A percentile compares a stretch with the other conserved stretches of the same genome.
Conservation (phyloP, 1,284 basidiomycete species). For the Peniophora sp. region DNA sequence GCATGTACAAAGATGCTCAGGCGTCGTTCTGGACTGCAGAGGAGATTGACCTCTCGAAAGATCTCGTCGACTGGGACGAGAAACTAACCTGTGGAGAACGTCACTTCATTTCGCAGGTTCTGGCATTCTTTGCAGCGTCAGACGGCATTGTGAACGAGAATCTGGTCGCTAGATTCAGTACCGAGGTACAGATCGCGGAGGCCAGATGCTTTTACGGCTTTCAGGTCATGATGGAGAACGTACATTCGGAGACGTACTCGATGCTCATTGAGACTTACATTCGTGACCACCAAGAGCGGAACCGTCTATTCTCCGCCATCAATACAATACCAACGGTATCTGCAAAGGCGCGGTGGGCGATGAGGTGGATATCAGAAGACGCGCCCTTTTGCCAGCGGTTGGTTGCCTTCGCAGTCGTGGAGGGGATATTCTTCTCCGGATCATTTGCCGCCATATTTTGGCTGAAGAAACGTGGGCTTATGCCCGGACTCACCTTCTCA, state of each 20-base stretch:
- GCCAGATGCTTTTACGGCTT: conserved; percentile 99
- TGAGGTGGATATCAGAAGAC: conserved; percentile 86
- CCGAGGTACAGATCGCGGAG: conserved; percentile 91
- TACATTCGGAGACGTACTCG: conserved; percentile 96
- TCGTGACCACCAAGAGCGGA: conserved; percentile 78
- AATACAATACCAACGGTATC: conserved; percentile 91
- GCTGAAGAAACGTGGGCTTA: conserved; percentile 97
- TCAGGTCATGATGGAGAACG: conserved; percentile 99
- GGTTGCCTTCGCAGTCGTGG: conserved; percentile 95
- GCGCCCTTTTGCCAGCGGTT: conserved; percentile 90
- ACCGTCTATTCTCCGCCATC: conserved; percentile 89
- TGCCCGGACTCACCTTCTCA: conserved; percentile 97
- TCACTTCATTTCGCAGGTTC: conserved; percentile 93
- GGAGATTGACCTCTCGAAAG: conserved; percentile 95
- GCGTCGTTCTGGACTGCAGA: conserved; percentile 98
- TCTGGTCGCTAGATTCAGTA: conserved; percentile 89
- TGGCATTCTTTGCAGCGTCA: conserved; percentile 95
- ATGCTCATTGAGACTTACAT: conserved; percentile 98
- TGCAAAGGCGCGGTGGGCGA: conserved; percentile 91
- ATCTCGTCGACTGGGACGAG: conserved; percentile 89
- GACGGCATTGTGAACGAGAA: conserved; percentile 99
- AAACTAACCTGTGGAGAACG: conserved; percentile 90
- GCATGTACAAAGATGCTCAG: conserved; percentile 92
- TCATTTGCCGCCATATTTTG: conserved; percentile 96
- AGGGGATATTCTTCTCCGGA: conserved; percentile 98